These are phyloP conservation scores for Irpex rosettiformis DNA, from an alignment of 1,284 basidiomycete genomes.

Conservation along the genomic window DNA sequence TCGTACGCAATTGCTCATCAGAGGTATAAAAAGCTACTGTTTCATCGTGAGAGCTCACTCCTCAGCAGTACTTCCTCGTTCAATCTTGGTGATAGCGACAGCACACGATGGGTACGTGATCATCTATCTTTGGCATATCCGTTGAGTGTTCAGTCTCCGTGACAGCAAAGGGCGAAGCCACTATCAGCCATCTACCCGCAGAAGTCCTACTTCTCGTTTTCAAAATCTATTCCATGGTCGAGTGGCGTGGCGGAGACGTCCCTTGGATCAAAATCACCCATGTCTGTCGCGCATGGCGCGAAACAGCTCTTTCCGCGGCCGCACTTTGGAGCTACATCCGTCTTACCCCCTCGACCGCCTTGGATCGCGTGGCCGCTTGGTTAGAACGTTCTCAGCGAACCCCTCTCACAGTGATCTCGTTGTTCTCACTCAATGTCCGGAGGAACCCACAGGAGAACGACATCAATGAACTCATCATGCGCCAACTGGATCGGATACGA, in stretches of 20 bases:
- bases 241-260: neutral
- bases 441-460: neutral
- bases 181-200: neutral
- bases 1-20: neutral
- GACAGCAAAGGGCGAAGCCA: neutral
- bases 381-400: constrained; percentile 1
- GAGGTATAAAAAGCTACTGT: neutral
- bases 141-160: neutral
- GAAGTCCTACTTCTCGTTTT: neutral
- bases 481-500: neutral
- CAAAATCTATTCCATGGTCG: neutral
- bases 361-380: neutral
- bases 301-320: neutral
- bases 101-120: neutral
- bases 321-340: neutral
- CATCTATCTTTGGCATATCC: neutral
- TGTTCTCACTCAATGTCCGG: neutral
- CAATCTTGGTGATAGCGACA: neutral
- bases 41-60: neutral
- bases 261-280: neutral
- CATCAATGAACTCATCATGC: neutral
- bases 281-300: constrained; percentile 3
- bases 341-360: neutral
- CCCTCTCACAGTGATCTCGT: neutral
- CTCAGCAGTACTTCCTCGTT: neutral